phyloP scores from a whole-genome alignment of 2,329 filamentous ascomycete species.

The Niveomyces coronatus region DNA sequence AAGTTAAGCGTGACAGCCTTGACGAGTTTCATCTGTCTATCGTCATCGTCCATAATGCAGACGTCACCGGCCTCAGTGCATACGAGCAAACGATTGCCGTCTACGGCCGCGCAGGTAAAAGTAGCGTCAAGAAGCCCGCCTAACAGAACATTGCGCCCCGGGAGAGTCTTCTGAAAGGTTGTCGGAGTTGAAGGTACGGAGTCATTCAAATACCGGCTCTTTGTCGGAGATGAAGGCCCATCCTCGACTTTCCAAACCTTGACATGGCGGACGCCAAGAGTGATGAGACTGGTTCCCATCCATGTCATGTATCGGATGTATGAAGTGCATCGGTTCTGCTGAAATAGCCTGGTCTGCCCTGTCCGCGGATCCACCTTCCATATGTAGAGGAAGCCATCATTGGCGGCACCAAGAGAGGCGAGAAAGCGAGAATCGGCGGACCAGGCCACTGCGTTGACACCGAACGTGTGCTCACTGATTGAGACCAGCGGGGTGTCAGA shows the following conservation, averaged over 20 bases:
- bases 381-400: constrained; percentile 89
- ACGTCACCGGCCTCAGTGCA: constrained; percentile 83
- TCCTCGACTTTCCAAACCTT: constrained; percentile 89
- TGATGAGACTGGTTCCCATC: constrained; percentile 76
- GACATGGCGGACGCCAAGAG: constrained; percentile 80
- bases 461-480: constrained; percentile 81
- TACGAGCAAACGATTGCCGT: constrained; percentile 64
- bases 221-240: constrained; percentile 48
- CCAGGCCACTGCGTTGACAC: constrained; percentile 81
- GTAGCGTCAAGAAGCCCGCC: constrained; percentile 72
- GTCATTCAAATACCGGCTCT: constrained; percentile 45
- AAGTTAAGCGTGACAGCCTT: constrained; percentile 59
- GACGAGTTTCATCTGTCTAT: constrained; percentile 59
- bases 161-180: constrained; percentile 50
- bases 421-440: constrained; percentile 78
- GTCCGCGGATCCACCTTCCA: constrained; percentile 80
- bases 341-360: constrained; percentile 66
- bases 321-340: constrained; percentile 88
- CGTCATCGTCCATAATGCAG: constrained; percentile 75
- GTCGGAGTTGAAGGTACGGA: constrained; percentile 20
- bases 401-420: constrained; percentile 77
- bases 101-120: constrained; percentile 71
- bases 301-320: constrained; percentile 79
- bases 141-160: constrained; percentile 79
- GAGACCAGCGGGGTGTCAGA: constrained; percentile 75